These are phyloP conservation scores for Climacium dendroides DNA, from an alignment of 225 moss, liverwort and hornwort species.

Conservation along the genomic window DNA sequence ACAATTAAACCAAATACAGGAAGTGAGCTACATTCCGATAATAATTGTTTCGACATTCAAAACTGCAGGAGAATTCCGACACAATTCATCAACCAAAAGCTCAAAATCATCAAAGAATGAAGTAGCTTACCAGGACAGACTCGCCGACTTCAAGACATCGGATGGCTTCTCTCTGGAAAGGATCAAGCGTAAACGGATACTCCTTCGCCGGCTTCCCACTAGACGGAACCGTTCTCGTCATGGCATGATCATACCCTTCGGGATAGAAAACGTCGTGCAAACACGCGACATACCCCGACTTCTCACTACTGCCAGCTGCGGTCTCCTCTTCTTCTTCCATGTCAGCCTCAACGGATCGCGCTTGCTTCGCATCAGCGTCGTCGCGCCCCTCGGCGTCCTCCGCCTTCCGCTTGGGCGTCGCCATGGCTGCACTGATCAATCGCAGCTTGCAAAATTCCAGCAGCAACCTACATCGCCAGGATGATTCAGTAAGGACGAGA, in stretches of 20 bases:
- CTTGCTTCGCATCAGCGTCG: slow-evolving; percentile 16
- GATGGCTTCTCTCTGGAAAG: slow-evolving; percentile 85
- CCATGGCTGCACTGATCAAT: slow-evolving; percentile 2
- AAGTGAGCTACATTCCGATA: not conserved
- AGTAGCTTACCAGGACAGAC: slow-evolving; percentile 57
- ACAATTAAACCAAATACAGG: not conserved
- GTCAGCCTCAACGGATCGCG: not conserved
- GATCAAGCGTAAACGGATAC: slow-evolving; percentile 86
- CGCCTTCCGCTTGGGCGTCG: slow-evolving; percentile 36
- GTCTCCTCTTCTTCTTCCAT: slow-evolving; percentile 12
- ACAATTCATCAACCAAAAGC: not conserved
- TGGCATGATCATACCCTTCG: slow-evolving; percentile 35
- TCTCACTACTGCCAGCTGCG: not conserved
- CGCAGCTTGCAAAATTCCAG: not conserved
- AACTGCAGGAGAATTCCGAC: not conserved
- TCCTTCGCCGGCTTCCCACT: slow-evolving; percentile 60
- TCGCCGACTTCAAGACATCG: slow-evolving; percentile 84
- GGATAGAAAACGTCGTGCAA: slow-evolving; percentile 81
- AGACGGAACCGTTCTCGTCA: not conserved
- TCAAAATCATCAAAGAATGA: not conserved
- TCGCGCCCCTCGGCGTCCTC: slow-evolving; percentile 2
- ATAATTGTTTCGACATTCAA: not conserved
- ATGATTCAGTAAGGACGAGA: too few species aligned
- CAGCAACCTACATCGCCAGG: not conserved
- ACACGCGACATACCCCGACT: slow-evolving; percentile 26